Evolutionary conservation across 371 early-diverging fungal species (phyloP).

Genomic region (Dichotomocladium elegans): DNA sequence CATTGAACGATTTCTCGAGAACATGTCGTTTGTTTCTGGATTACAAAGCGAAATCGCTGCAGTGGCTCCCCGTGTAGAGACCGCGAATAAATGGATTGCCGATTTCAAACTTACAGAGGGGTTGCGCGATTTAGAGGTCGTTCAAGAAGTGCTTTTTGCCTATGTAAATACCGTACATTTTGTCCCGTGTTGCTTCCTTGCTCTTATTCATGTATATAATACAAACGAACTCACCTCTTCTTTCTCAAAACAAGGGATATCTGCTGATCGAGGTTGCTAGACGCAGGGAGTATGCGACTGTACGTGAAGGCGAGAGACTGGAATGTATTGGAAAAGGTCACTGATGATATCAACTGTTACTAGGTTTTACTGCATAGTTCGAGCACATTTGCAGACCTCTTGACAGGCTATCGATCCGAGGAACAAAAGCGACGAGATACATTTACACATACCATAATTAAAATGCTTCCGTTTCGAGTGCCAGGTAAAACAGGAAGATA

Average conservation of each 20-base stretch:
- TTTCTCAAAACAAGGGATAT: constrained; percentile 55
- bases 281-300: constrained; percentile 60
- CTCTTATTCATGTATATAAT: too few relatives aligned
- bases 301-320: constrained; percentile 14
- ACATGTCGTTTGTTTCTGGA: constrained; percentile 39
- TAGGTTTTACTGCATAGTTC: constrained; percentile 54
- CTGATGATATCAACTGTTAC: neutral
- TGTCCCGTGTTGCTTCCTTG: neutral
- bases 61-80: constrained; percentile 27
- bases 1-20: constrained; percentile 30
- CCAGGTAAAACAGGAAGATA: constrained; percentile 16
- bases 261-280: constrained; percentile 70
- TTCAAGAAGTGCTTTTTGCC: constrained; percentile 26
- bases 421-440: constrained; percentile 64
- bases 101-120: constrained; percentile 21
- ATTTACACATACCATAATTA: constrained; percentile 54
- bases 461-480: constrained; percentile 59
- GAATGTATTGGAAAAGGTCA: neutral
- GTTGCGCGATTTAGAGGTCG: constrained; percentile 16
- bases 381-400: constrained; percentile 57
- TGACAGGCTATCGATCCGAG: constrained; percentile 51
- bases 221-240: neutral
- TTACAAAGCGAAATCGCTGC: constrained; percentile 50
- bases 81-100: constrained; percentile 15
- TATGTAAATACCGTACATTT: constrained; percentile 23